Base-by-base conservation (phyloP, 441 rosid genomes). In the Erodium chrysanthum region DNA sequence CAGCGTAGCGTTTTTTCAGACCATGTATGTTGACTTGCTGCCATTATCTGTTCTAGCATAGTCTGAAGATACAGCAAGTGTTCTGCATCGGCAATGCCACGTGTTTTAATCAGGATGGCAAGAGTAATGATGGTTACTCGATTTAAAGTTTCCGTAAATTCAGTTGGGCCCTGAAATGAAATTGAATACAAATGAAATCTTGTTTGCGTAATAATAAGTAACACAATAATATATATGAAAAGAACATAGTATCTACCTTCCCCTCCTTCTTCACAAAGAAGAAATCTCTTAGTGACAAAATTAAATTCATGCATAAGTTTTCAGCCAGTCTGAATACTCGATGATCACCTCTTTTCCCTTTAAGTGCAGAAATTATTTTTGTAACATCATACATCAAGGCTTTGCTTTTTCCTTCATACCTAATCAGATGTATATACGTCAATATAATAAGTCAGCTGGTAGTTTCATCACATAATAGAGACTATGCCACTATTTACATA, bases 71-170 rank as follows among this genome's bases (percentile, higher is more conserved):
- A 91, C 66, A 82, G 86, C 73, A 91, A 50, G 79, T 94, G 97
- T 76, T 94, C 99, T 71, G 99, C 96, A 80, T 94, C 97, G 22
- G 99, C 91, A 70, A 91, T 89, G 74, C 99, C 99, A 48, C 99
- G 92, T 66, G 99, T 94, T 82, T 91, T 94, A 71, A 91, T 87
- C 58, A 91, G 84, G 78, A 94, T 90, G 71, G 97, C 96, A 73
- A 94, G 97, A 74, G 92, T 91, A 66, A 91, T 82, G 73, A 94
- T 72, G 46, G 92, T 90, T 74, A 88, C 74, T 60, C 99, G 89
- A 73, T 91, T 94, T 76, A 94, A 74, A 67, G 99, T 91, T 82
- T 94, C 97, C 31, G 97, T 94, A 85, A 94, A 94, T 73, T 94
- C 99, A 68, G 89, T 91, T 60, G 99, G 96, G 48, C 99, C 97